Conservation (phyloP, 306 rosid species). For the Ammopiptanthus mongolicus region DNA sequence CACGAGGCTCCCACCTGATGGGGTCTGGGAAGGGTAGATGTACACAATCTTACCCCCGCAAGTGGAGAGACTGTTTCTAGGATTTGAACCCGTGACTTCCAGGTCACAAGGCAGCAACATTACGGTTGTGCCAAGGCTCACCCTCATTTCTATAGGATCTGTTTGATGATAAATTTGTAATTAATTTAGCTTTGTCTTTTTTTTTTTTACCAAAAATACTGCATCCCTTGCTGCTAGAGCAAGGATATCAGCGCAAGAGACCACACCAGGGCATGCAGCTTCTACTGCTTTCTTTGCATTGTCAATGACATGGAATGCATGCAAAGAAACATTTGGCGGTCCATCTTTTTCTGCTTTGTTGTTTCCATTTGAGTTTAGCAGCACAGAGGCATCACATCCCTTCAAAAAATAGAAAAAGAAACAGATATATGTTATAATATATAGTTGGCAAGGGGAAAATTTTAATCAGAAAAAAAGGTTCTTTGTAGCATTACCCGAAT, state of each 20-base stretch:
- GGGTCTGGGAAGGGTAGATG: too few relatives aligned
- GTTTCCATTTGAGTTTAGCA: conserved; percentile 67
- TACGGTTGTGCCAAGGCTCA: too few relatives aligned
- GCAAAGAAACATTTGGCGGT: conserved; percentile 75
- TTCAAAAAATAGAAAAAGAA: conserved; percentile 13
- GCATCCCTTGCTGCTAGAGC: conserved; percentile 70
- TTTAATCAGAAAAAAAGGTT: background rate
- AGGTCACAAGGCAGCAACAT: too few relatives aligned
- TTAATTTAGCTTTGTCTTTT: background rate
- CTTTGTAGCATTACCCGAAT: conserved; percentile 46
- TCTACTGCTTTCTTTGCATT: conserved; percentile 50
- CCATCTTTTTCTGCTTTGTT: conserved; percentile 73
- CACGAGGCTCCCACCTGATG: too few relatives aligned
- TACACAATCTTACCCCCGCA: too few relatives aligned
- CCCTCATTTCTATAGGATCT: too few relatives aligned
- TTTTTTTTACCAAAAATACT: conserved; percentile 41
- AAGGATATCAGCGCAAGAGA: conserved; percentile 64
- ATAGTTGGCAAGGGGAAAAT: background rate
- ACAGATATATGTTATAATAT: background rate
- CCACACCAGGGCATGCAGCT: conserved; percentile 47
- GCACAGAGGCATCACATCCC: conserved; percentile 86
- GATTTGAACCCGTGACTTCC: too few relatives aligned
- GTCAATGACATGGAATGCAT: conserved; percentile 72
- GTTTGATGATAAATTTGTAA: conserved; percentile 2
- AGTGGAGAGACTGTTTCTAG: too few relatives aligned